Percentiles rank a stretch among this genome's conserved stretches.
Conservation (phyloP, 1,284 basidiomycete species). For the Ceraceosorus bombacis region DNA sequence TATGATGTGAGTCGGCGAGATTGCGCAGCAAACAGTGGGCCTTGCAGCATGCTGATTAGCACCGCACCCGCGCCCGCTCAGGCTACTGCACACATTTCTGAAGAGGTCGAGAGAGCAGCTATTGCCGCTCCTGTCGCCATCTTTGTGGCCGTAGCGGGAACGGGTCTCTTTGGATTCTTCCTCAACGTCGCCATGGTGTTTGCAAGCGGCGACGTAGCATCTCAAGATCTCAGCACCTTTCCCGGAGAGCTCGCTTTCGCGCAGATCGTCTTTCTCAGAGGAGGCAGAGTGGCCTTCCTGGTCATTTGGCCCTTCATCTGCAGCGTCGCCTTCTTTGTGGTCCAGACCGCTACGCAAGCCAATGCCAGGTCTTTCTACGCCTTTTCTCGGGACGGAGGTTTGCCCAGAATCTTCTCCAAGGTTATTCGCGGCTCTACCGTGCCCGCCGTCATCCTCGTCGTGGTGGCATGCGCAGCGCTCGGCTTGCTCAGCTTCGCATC, state of each 20-base stretch:
- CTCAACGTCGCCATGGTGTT: constrained; percentile 61
- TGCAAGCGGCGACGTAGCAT: constrained; percentile 55
- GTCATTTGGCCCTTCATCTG: constrained; percentile 51
- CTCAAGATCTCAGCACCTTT: constrained; percentile 23
- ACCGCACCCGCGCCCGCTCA: too few species aligned
- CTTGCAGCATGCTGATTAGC: too few species aligned
- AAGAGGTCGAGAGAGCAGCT: constrained; percentile 80
- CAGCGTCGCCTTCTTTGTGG: constrained; percentile 48
- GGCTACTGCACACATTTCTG: constrained; percentile 72
- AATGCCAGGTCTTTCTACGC: constrained; percentile 80
- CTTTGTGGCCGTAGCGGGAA: constrained; percentile 65
- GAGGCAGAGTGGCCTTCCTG: constrained; percentile 59
- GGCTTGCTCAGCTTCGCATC: constrained; percentile 36
- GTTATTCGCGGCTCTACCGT: constrained; percentile 65
- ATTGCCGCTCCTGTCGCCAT: constrained; percentile 70
- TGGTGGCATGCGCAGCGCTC: constrained; percentile 51
- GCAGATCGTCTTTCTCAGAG: constrained; percentile 37
- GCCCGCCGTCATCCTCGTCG: constrained; percentile 71
- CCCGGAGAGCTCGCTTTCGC: constrained; percentile 46
- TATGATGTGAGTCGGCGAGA: constrained; percentile 39
- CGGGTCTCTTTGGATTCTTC: constrained; percentile 41
- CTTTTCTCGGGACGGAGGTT: constrained; percentile 73
- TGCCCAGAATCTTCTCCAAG: constrained; percentile 61
- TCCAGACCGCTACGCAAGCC: constrained; percentile 65
- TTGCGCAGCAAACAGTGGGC: too few species aligned